Evolutionary conservation across 2,329 filamentous ascomycete species (phyloP).

Genomic region (Ophiostoma novo-ulmi): DNA sequence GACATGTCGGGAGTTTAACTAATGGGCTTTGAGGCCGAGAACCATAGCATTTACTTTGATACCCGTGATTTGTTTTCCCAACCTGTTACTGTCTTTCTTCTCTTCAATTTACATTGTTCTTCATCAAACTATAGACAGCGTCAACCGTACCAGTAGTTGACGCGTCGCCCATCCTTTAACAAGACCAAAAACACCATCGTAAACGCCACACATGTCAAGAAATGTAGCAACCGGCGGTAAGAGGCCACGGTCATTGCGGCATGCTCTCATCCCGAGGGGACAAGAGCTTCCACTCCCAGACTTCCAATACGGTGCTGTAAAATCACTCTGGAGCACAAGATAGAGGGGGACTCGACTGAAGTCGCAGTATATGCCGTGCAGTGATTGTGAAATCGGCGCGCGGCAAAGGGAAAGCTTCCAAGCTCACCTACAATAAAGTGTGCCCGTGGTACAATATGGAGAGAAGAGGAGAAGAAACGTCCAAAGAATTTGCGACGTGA

Average conservation of each 20-base stretch:
- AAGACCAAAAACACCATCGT: background rate
- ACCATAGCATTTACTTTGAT: slow-evolving; percentile 7
- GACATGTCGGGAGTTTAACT: background rate
- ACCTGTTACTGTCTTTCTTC: background rate
- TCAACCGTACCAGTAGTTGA: background rate
- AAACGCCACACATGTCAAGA: background rate
- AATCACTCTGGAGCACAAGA: slow-evolving; percentile 62
- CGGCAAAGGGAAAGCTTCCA: slow-evolving; percentile 38
- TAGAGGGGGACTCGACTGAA: slow-evolving; percentile 63
- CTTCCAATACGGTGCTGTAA: slow-evolving; percentile 65
- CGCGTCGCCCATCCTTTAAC: background rate
- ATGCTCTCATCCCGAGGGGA: slow-evolving; percentile 30
- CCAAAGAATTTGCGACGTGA: slow-evolving; percentile 29
- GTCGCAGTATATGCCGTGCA: slow-evolving; percentile 14
- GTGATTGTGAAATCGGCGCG: slow-evolving; percentile 30
- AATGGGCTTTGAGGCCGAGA: background rate
- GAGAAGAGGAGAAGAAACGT: slow-evolving; percentile 39
- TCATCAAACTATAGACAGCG: background rate
- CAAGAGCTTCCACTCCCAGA: slow-evolving; percentile 50
- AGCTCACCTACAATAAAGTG: slow-evolving; percentile 69
- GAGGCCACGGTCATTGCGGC: slow-evolving; percentile 55
- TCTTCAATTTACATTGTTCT: background rate
- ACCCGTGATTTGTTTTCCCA: background rate
- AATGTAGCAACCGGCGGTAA: slow-evolving; percentile 71
- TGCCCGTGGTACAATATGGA: slow-evolving; percentile 60